These are phyloP conservation scores for Neonectria sp. DNA, from an alignment of 2,329 filamentous ascomycete genomes.

Conservation along the genomic window DNA sequence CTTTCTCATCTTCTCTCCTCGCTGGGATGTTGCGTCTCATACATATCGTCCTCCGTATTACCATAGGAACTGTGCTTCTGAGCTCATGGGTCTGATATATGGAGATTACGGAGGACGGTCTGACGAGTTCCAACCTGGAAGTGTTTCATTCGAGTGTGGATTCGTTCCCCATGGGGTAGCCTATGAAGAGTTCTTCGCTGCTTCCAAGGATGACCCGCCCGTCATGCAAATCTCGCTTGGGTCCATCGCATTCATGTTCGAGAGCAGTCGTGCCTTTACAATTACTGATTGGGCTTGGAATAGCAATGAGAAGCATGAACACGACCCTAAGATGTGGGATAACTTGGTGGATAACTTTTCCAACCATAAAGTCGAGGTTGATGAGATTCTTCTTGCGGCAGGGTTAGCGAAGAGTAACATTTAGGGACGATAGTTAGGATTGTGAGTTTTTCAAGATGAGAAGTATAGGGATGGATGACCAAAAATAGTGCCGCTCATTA, in stretches of 20 bases:
- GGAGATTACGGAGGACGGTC: conserved; percentile 50
- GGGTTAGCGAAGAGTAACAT: background rate
- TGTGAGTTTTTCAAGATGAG: too few species aligned
- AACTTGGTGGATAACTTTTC: conserved; percentile 33
- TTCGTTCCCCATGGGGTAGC: conserved; percentile 38
- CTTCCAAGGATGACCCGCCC: conserved; percentile 25
- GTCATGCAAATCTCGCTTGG: conserved; percentile 26
- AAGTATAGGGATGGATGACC: too few species aligned
- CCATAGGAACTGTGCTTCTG: conserved; percentile 72
- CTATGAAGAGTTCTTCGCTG: conserved; percentile 31
- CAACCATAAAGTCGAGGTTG: conserved; percentile 29
- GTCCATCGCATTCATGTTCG: conserved; percentile 32
- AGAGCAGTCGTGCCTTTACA: conserved; percentile 30
- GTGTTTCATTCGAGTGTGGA: conserved; percentile 36
- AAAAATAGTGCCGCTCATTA: background rate
- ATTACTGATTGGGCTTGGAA: conserved; percentile 33
- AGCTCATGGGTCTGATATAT: conserved; percentile 69
- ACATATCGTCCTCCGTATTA: conserved; percentile 78
- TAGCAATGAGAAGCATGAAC: conserved; percentile 26
- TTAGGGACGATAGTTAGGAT: too few species aligned
- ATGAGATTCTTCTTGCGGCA: conserved; percentile 11
- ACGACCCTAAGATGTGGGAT: conserved; percentile 35
- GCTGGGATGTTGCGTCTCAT: conserved; percentile 73
- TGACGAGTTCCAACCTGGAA: conserved; percentile 34
- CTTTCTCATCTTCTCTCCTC: conserved; percentile 77